Evolutionary conservation across 441 rosid genomes (phyloP), one percentile per base, ranked within the genome.

Genomic region (Corymbia calophylla): DNA sequence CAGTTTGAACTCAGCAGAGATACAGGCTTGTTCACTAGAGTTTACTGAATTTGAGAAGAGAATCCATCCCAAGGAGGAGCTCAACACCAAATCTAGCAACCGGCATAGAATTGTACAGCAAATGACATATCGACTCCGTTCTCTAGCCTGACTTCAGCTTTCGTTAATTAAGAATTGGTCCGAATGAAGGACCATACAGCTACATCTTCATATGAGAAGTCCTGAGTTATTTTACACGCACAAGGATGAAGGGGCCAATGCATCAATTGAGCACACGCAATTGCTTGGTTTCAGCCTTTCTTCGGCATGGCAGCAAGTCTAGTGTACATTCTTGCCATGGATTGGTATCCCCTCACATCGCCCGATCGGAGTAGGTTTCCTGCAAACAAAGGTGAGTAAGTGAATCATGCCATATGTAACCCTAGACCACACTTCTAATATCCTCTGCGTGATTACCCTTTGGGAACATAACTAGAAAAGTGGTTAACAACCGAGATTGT

Each of bases 301-400:
- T 96, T 97, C 32, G 99, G 98, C 92, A 96, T 93, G 25, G 99
- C 99, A 0, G 99, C 99, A 15, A 98, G 98, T 90, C 98, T 96
- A 16, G 99, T 96, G 88, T 98, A 98, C 99, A 98, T 98, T 88
- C 96, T 95, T 60, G 99, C 99, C 99, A 98, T 97, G 64, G 99
- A 98, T 89, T 96, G 98, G 91, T 92, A 97, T 48, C 99, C 99
- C 93, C 99, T 95, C 81, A 94, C 91, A 80, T 98, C 99, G 17
- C 99, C 99, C 16, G 99, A 95, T 7, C 99, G 96, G n/a, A 98
- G 94, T 84, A 98, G 99, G 91, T 98, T 98, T 60, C 99, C 99
- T 96, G 93, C 32, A 53, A 86, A 81, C 82, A 87, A 54, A 86
- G 64, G 10, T 5, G 6, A 44, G n/a, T 77, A 44, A 44, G n/a